Conservation (phyloP, 768 basidiomycete genomes). For the Leucosporidium yakuticum region DNA sequence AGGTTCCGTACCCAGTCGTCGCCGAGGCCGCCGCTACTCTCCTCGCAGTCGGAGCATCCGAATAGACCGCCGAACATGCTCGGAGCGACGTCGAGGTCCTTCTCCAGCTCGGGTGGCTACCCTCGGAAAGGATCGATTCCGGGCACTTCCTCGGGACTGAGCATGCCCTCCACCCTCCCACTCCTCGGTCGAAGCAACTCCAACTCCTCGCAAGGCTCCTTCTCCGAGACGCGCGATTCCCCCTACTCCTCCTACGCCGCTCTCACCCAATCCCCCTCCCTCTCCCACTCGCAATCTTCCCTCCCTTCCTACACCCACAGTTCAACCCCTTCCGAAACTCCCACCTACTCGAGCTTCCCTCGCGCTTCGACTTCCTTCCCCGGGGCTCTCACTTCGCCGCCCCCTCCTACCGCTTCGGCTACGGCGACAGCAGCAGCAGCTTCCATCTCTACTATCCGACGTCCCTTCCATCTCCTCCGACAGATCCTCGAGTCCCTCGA, state of each 20-base stretch:
- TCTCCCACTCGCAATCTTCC: too few species aligned
- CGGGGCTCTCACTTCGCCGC: not conserved
- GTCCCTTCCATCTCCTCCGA: constrained; percentile 87
- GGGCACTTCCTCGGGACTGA: too few species aligned
- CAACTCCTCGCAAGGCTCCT: constrained; percentile 10
- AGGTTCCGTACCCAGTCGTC: constrained; percentile 30
- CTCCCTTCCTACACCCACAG: too few species aligned
- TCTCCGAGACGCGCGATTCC: not conserved
- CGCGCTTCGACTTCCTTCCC: not conserved
- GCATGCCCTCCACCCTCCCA: not conserved
- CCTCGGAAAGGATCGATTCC: too few species aligned
- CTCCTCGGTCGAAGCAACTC: constrained; percentile 20
- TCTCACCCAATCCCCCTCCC: not conserved
- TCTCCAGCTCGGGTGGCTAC: not conserved
- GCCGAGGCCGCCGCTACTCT: constrained; percentile 23
- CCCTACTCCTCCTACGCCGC: not conserved
- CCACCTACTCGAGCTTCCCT: not conserved
- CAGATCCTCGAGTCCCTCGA: constrained; percentile 74
- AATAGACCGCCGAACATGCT: not conserved
- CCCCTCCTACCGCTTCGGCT: not conserved
- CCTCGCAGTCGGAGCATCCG: constrained; percentile 12
- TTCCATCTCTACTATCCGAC: constrained; percentile 51
- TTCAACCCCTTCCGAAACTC: not conserved
- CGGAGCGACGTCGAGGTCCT: not conserved
- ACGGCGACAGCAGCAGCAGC: not conserved